Evolutionary conservation across 106 monocot species (phyloP).

Genomic region (Dactylorhiza incarnata): DNA sequence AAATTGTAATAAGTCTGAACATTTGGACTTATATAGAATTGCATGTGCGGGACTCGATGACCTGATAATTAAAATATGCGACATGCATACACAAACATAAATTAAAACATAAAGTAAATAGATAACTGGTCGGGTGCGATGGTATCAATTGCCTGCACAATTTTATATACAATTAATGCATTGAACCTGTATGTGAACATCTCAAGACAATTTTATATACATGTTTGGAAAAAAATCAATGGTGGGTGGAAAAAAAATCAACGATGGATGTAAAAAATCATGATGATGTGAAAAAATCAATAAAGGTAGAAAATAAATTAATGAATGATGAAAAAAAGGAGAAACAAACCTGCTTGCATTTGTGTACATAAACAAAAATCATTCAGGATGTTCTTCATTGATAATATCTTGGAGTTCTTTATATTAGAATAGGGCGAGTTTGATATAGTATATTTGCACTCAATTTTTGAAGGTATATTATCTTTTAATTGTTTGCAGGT

Average conservation of each 20-base stretch:
- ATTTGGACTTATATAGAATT: too few species aligned
- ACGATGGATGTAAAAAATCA: too few species aligned
- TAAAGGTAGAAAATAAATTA: too few species aligned
- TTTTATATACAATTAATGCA: background rate
- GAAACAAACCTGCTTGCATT: background rate
- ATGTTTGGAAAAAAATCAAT: background rate
- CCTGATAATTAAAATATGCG: too few species aligned
- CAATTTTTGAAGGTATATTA: background rate
- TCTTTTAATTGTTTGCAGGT: constrained; percentile 43
- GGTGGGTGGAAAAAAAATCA: too few species aligned
- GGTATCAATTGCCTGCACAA: background rate
- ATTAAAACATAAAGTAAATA: too few species aligned
- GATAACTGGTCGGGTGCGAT: too few species aligned
- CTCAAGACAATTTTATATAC: background rate
- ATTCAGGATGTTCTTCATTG: background rate
- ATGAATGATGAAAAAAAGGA: background rate
- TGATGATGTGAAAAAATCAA: too few species aligned
- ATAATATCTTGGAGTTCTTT: background rate
- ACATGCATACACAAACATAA: too few species aligned
- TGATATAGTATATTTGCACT: background rate
- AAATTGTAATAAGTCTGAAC: too few species aligned
- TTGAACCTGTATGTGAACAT: background rate
- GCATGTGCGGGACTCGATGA: too few species aligned
- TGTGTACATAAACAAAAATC: background rate
- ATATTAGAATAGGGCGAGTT: background rate